Base-by-base conservation (phyloP, 257 asterid species). In the Salvia miltiorrhiza region DNA sequence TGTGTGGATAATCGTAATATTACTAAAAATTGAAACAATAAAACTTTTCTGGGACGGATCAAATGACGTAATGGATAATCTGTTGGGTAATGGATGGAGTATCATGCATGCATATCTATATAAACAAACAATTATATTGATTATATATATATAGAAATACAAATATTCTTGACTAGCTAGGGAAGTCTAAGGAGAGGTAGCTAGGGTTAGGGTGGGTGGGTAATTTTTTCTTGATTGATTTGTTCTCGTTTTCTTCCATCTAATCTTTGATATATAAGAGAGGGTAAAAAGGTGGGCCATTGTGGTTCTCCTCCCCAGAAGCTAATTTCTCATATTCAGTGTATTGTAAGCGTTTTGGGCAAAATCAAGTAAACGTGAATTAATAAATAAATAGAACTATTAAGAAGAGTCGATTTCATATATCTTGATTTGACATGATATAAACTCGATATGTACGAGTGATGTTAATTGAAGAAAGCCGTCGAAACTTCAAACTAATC, bases 211-310 rank as follows among this genome's bases (percentile, higher is more conserved):
- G 78, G 71, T 78, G 72, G 80, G 64, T 71, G 73, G 70, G 80
- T 62, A 66, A 63, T 39, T 70, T 71, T 63, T 6, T 55, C 13
- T 78, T 72, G 63, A 50, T 79, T 69, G 32, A 53, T 73, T 73
- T 68, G 63, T 53, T 78, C 39, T 63, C 52, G 64, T 66, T 50
- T 73, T n/a, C 16, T 55, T 73, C 64, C 33, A 54, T 73, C 41
- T 39, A 70, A 12, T 61, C 9, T 40, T 44, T 70, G 21, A 71
- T 68, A 71, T 55, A 58, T 77, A 41, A 53, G 57, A 61, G 32
- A 61, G 32, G 62, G 78, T 50, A 52, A 55, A n/a, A 19, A 58
- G 49, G 70, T 72, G 80, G 86, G 74, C 78, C 70, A 37, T 7
- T 37, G 43, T 37, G 43, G 40, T 37, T 9, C 43, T 37, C 43